phyloP scores from a whole-genome alignment of 2,329 filamentous ascomycete species.

The Hypoxylon sp. region DNA sequence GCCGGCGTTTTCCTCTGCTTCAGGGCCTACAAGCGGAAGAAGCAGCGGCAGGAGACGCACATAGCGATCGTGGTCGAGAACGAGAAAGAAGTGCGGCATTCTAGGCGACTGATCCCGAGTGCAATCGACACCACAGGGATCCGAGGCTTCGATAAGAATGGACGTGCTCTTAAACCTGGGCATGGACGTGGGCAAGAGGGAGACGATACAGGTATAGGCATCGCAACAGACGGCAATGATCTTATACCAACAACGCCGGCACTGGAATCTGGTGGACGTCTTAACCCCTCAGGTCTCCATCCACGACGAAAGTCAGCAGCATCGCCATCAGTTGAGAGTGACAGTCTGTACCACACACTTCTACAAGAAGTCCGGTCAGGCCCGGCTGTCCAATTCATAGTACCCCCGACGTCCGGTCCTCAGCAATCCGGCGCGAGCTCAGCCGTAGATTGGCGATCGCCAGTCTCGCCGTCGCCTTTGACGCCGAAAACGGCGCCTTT shows the following conservation, averaged over 20 bases:
- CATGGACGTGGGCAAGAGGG: constrained; percentile 4
- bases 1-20: constrained; percentile 47
- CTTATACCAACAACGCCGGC: constrained; percentile 48
- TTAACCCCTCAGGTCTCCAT: constrained; percentile 34
- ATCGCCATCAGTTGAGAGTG: constrained; percentile 15
- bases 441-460: constrained; percentile 44
- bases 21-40: constrained; percentile 47
- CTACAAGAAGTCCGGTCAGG: constrained; percentile 42
- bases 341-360: constrained; percentile 39
- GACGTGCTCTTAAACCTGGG: constrained; percentile 1
- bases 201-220: constrained; percentile 21
- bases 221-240: constrained; percentile 30
- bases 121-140: constrained; percentile 32
- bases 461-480: constrained; percentile 16
- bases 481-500: neutral
- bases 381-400: constrained; percentile 15
- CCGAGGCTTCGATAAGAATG: constrained; percentile 4
- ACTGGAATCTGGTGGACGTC: constrained; percentile 46
- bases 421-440: constrained; percentile 43
- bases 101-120: constrained; percentile 29
- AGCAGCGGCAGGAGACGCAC: constrained; percentile 37
- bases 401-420: constrained; percentile 6
- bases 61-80: constrained; percentile 33
- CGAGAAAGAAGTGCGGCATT: constrained; percentile 1
- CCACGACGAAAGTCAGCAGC: constrained; percentile 21